Evolutionary conservation across 108 stramenopile species (phyloP).

Genomic region (Mediolabrus comicus): DNA sequence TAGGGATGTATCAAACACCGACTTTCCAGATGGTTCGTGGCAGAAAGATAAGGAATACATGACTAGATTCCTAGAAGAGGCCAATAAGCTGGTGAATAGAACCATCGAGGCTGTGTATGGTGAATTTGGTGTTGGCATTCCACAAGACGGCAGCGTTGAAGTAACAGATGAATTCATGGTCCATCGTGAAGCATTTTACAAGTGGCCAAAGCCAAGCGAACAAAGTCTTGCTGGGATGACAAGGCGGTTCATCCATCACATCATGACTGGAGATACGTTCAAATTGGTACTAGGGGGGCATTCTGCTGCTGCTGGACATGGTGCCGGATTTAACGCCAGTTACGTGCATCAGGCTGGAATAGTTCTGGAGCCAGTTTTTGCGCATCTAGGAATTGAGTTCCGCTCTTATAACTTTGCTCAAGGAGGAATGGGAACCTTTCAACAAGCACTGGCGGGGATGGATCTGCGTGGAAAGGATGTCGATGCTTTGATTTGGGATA

Average conservation of each 20-base stretch:
- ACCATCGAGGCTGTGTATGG: slow-evolving; percentile 66
- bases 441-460: slow-evolving; percentile 42
- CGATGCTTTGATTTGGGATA: slow-evolving; percentile 46
- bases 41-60: slow-evolving; percentile 68
- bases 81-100: slow-evolving; percentile 57
- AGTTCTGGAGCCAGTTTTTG: slow-evolving; percentile 58
- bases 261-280: slow-evolving; percentile 54
- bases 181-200: slow-evolving; percentile 9
- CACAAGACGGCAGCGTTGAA: not conserved
- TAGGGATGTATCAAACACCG: slow-evolving; percentile 30
- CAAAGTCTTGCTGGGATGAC: slow-evolving; percentile 42
- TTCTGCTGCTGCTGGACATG: slow-evolving; percentile 82
- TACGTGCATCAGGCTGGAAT: slow-evolving; percentile 57
- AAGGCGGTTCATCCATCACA: slow-evolving; percentile 48
- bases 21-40: slow-evolving; percentile 54
- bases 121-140: slow-evolving; percentile 54
- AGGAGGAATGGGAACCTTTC: slow-evolving; percentile 44
- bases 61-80: slow-evolving; percentile 57
- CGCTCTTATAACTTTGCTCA: slow-evolving; percentile 53
- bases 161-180: slow-evolving; percentile 3
- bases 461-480: slow-evolving; percentile 42
- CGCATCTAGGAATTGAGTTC: slow-evolving; percentile 43
- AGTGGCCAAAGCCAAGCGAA: slow-evolving; percentile 9
- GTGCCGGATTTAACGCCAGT: slow-evolving; percentile 66
- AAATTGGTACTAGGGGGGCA: slow-evolving; percentile 62